These are phyloP conservation scores for Penicillium crustosum DNA, from an alignment of 2,329 filamentous ascomycete species.

Conservation along the genomic window DNA sequence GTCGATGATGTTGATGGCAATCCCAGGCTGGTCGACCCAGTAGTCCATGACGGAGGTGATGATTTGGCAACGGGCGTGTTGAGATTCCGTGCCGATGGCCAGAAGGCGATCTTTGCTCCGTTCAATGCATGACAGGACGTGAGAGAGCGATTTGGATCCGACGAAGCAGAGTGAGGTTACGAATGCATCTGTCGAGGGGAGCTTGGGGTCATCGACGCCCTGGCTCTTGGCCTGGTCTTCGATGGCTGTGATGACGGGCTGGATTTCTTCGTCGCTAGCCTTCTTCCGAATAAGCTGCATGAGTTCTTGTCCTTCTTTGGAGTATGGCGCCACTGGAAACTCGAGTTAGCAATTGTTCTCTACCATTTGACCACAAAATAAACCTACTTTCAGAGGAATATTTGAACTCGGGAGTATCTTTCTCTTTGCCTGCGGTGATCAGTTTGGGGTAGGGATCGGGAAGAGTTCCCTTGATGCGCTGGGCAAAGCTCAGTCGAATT, in stretches of 20 bases:
- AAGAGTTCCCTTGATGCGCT: slow-evolving; percentile 90
- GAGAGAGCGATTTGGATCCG: slow-evolving; percentile 91
- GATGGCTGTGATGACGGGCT: slow-evolving; percentile 75
- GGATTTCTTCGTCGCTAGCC: slow-evolving; percentile 81
- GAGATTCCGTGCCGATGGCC: slow-evolving; percentile 71
- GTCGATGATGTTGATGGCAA: slow-evolving; percentile 89
- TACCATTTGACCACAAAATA: neutral
- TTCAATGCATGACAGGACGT: slow-evolving; percentile 93
- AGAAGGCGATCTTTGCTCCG: slow-evolving; percentile 87
- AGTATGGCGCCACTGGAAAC: slow-evolving; percentile 69
- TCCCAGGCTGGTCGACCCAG: slow-evolving; percentile 89
- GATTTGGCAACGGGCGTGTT: slow-evolving; percentile 79
- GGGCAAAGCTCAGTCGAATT: slow-evolving; percentile 92
- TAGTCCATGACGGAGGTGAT: slow-evolving; percentile 87
- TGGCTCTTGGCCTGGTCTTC: slow-evolving; percentile 72
- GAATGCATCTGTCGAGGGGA: slow-evolving; percentile 89
- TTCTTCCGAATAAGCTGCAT: slow-evolving; percentile 78
- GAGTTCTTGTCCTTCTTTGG: slow-evolving; percentile 79
- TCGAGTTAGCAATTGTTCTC: slow-evolving; percentile 16
- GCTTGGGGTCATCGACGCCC: slow-evolving; percentile 69
- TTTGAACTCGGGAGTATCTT: slow-evolving; percentile 95
- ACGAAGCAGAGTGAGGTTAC: slow-evolving; percentile 91
- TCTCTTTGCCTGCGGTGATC: slow-evolving; percentile 84
- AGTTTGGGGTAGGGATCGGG: slow-evolving; percentile 78
- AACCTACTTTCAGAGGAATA: slow-evolving; percentile 71